Conservation (phyloP, 2,329 filamentous ascomycete genomes). For the Cryphonectria parasitica region DNA sequence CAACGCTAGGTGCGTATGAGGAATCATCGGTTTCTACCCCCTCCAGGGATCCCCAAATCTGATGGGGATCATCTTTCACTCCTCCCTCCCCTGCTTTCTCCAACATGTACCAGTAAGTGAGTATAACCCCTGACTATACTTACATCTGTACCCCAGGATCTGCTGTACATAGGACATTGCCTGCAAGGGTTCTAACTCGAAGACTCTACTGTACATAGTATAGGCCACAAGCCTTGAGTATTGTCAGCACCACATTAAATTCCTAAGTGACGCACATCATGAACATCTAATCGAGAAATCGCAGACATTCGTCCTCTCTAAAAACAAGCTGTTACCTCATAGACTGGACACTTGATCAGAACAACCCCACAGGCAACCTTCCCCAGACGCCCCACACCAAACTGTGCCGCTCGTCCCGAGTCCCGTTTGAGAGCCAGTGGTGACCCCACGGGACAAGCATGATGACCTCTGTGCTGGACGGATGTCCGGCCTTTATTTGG, state of each 20-base stretch:
- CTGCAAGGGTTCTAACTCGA: neutral
- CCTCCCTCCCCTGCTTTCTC: neutral
- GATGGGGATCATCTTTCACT: neutral
- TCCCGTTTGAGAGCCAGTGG: neutral
- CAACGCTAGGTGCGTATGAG: neutral
- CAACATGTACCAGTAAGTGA: neutral
- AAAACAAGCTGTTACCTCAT: neutral
- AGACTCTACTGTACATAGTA: neutral
- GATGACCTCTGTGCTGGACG: neutral
- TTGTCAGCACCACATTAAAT: neutral
- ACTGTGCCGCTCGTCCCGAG: neutral
- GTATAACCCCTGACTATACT: neutral
- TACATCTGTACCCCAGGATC: neutral
- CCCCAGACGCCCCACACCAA: neutral
- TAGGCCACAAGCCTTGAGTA: neutral
- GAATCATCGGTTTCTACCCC: neutral
- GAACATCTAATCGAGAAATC: neutral
- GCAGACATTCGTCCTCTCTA: too few relatives aligned
- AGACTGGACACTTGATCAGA: neutral
- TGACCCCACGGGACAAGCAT: neutral
- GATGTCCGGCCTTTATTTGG: neutral
- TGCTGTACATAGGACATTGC: neutral
- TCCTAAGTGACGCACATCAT: neutral
- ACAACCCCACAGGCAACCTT: neutral
- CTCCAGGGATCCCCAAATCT: slow-evolving; percentile 1